phyloP scores from a whole-genome alignment of 1,139 yeast genomes.

The Blastobotrys buckinghamii region DNA sequence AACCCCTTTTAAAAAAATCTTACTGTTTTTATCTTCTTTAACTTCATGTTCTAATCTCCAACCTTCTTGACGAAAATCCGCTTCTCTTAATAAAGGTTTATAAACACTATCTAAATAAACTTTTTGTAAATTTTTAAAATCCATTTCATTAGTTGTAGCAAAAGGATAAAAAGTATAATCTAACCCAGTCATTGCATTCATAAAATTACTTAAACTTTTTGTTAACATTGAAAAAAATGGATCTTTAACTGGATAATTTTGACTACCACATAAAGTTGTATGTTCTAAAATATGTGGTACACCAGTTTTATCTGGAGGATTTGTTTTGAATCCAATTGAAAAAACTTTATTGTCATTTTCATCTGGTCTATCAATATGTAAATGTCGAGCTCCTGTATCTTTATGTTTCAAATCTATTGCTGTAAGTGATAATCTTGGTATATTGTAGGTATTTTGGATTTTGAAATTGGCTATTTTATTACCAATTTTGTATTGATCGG shows the following conservation, averaged over 20 bases:
- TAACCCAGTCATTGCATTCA: conserved; percentile 99
- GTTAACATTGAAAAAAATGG: conserved; percentile 97
- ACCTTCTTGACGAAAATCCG: conserved; percentile 93
- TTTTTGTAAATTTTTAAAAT: conserved; percentile 75
- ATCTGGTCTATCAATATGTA: conserved; percentile 81
- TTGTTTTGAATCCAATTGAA: conserved; percentile 84
- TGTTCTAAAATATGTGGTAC: conserved; percentile 95
- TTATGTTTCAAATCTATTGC: conserved; percentile 70
- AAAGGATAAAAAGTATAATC: conserved; percentile 95
- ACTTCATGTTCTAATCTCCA: conserved; percentile 87
- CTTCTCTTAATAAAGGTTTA: conserved; percentile 68
- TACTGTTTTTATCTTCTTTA: conserved; percentile 48
- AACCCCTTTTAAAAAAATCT: conserved; percentile 82
- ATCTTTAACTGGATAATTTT: conserved; percentile 86
- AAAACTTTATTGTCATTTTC: conserved; percentile 60
- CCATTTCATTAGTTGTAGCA: conserved; percentile 83
- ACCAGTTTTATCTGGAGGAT: conserved; percentile 90
- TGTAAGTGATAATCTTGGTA: conserved; percentile 76
- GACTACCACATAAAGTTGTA: conserved; percentile 90
- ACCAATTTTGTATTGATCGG: conserved; percentile 38
- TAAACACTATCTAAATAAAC: conserved; percentile 87
- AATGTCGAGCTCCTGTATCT: conserved; percentile 69
- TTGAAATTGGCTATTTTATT: conserved; percentile 56
- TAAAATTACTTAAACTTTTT: conserved; percentile 79
- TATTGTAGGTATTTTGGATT: conserved; percentile 54